Percentiles rank a stretch among this genome's conserved stretches.
These are phyloP conservation scores for Erigeron canadensis DNA, from an alignment of 129 eudicot species.

Conservation along the genomic window DNA sequence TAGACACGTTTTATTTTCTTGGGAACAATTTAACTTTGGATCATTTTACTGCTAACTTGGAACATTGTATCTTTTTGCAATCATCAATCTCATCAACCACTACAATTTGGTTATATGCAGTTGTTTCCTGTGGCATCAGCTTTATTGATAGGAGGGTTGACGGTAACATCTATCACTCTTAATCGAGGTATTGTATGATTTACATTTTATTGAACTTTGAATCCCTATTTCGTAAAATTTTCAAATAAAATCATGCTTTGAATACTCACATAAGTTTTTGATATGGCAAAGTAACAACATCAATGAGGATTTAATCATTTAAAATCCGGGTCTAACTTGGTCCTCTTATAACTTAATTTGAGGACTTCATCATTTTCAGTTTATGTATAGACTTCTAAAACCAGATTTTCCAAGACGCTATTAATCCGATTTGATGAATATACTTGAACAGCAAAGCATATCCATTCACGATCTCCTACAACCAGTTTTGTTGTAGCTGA, in stretches of 20 bases:
- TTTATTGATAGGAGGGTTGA: slow-evolving; percentile 84
- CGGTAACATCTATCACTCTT: slow-evolving; percentile 75
- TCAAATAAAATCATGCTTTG: background rate
- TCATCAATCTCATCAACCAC: slow-evolving; percentile 6
- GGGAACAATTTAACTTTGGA: too few species aligned
- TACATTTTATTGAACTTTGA: background rate
- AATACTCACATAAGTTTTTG: background rate
- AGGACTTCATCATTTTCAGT: too few species aligned
- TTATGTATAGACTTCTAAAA: too few species aligned
- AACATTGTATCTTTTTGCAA: background rate
- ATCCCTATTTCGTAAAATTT: background rate
- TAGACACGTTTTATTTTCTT: background rate
- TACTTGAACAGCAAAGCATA: background rate
- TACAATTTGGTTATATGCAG: slow-evolving; percentile 42
- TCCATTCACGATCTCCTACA: background rate
- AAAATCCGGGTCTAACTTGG: too few species aligned
- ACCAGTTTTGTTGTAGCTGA: background rate
- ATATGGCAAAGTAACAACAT: background rate
- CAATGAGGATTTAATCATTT: too few species aligned
- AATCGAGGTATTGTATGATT: slow-evolving; percentile 58
- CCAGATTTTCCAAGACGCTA: too few species aligned
- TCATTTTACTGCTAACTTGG: too few species aligned
- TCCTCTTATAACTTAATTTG: too few species aligned
- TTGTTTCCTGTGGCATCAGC: slow-evolving; percentile 95
- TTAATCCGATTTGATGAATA: too few species aligned